phyloP scores from a whole-genome alignment of 2,329 filamentous ascomycete species.

The Diaporthe capsici region DNA sequence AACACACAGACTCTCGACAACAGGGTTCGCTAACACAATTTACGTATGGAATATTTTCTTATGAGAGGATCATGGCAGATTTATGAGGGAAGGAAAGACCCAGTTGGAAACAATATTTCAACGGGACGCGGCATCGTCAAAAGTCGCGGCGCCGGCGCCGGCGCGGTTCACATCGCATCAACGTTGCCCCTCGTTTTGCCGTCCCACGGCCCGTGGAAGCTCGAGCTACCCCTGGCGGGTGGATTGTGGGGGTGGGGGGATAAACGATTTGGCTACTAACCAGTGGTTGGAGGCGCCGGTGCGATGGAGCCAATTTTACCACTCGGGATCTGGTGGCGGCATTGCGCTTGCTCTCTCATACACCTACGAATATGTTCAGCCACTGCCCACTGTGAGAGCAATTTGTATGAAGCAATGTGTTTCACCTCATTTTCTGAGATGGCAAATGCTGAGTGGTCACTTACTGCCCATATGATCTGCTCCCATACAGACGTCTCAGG shows the following conservation, averaged over 20 bases:
- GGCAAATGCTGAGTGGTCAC: background rate
- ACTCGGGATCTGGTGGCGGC: constrained; percentile 19
- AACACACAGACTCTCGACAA: background rate
- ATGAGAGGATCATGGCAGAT: background rate
- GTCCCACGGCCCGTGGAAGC: constrained; percentile 9
- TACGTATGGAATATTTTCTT: too few species aligned
- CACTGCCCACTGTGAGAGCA: background rate
- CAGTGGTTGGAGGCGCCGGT: background rate
- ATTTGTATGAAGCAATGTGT: background rate
- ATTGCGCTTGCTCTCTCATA: background rate
- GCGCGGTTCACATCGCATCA: constrained; percentile 21
- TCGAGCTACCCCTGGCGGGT: constrained; percentile 16
- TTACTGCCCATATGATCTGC: background rate
- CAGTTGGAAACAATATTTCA: background rate
- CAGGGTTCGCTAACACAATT: background rate
- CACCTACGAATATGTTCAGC: background rate
- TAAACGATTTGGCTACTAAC: constrained; percentile 21
- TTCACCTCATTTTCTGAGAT: background rate
- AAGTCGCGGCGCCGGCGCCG: constrained; percentile 26
- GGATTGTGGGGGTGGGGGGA: constrained; percentile 25
- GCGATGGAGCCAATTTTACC: too few species aligned
- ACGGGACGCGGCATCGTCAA: constrained; percentile 7
- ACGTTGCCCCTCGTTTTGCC: constrained; percentile 31
- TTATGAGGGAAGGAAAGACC: too few species aligned
- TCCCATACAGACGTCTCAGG: background rate